phyloP scores from a whole-genome alignment of 1,284 basidiomycete species.

The Vanrija sp. region DNA sequence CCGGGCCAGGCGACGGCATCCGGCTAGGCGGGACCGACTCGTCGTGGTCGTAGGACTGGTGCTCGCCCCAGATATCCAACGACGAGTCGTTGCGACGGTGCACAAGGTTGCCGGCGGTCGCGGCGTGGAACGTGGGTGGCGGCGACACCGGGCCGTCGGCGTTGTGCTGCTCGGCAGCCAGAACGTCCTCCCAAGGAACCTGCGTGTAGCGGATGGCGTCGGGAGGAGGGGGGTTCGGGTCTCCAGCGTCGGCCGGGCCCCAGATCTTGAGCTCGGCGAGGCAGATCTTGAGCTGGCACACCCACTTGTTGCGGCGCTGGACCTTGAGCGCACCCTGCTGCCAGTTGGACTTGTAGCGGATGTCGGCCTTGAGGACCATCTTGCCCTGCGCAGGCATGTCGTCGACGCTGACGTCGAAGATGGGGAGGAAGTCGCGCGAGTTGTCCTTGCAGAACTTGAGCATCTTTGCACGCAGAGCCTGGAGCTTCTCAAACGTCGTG shows the following conservation, averaged over 20 bases:
- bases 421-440: slow-evolving; percentile 66
- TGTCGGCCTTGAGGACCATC: slow-evolving; percentile 73
- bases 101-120: slow-evolving; percentile 33
- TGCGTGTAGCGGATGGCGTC: slow-evolving; percentile 61
- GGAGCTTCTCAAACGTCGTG: slow-evolving; percentile 79
- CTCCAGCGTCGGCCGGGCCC: slow-evolving; percentile 64
- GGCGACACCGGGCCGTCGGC: slow-evolving; percentile 22
- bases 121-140: slow-evolving; percentile 42
- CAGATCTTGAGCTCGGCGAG: slow-evolving; percentile 68
- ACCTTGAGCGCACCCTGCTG: slow-evolving; percentile 69
- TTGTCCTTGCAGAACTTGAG: slow-evolving; percentile 68
- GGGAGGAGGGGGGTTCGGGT: slow-evolving; percentile 55
- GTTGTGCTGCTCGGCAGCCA: slow-evolving; percentile 49
- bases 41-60: slow-evolving; percentile 14
- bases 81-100: slow-evolving; percentile 39
- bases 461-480: slow-evolving; percentile 74
- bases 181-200: slow-evolving; percentile 65
- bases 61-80: slow-evolving; percentile 42
- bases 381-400: slow-evolving; percentile 80
- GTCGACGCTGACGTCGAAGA: slow-evolving; percentile 59
- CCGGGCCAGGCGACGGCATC: slow-evolving; percentile 8
- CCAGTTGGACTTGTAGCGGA: slow-evolving; percentile 81
- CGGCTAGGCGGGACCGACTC: slow-evolving; percentile 21
- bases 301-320: slow-evolving; percentile 82
- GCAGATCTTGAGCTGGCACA: slow-evolving; percentile 72